Conservation (phyloP, 1,139 yeast genomes). For the Sugiyamaella neomexicana region DNA sequence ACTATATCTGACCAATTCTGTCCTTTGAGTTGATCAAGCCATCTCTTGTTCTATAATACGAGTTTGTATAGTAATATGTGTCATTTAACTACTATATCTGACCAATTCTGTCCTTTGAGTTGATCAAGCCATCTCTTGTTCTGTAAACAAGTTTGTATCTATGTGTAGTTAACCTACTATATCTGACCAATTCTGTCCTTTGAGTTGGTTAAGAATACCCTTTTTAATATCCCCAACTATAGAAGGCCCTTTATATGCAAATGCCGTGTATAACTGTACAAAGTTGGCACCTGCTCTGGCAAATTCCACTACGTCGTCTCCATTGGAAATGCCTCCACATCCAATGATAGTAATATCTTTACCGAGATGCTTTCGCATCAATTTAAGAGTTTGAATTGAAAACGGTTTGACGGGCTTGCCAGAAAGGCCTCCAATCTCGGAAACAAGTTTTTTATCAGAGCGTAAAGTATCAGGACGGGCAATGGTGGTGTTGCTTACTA, state of each 20-base stretch:
- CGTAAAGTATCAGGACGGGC: constrained; percentile 65
- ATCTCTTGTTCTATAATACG: too few species aligned
- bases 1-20: constrained; percentile 71
- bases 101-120: constrained; percentile 82
- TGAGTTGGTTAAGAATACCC: constrained; percentile 66
- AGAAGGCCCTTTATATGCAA: constrained; percentile 93
- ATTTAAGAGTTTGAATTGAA: constrained; percentile 66
- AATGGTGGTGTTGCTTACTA: constrained; percentile 88
- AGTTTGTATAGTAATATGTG: too few species aligned
- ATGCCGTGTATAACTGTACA: constrained; percentile 82
- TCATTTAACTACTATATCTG: constrained; percentile 46
- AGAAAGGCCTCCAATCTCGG: constrained; percentile 83
- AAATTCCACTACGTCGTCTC: constrained; percentile 85
- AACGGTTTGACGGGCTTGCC: constrained; percentile 89
- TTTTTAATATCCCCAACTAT: constrained; percentile 74
- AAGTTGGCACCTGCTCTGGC: constrained; percentile 92
- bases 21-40: too few species aligned
- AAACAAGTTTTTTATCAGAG: constrained; percentile 49
- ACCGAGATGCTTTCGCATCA: constrained; percentile 73
- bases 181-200: constrained; percentile 80
- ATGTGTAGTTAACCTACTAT: too few species aligned
- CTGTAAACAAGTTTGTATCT: too few species aligned
- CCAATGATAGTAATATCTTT: constrained; percentile 79
- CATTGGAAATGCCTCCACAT: constrained; percentile 88
- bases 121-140: too few species aligned